Evolutionary conservation across 345 rosid species (phyloP), one percentile per base, ranked within the genome.

Genomic region (Bruguiera sexangula): DNA sequence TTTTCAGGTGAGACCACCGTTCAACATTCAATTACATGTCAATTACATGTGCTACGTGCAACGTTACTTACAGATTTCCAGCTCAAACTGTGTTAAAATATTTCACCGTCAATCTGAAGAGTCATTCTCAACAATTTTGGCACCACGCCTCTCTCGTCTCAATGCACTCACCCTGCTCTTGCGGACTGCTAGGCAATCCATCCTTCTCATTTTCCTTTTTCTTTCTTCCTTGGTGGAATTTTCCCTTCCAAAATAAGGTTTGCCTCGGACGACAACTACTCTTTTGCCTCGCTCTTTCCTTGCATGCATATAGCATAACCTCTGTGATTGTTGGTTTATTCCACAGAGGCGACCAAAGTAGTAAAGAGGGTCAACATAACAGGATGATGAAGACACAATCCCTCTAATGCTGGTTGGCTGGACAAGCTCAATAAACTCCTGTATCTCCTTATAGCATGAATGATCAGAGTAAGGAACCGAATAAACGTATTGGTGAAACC

Each of bases 391-490:
- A 56, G 84, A 75, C 72, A 87, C 90, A 1, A 92, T 90, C 31
- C 96, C 96, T 79, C 83, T 86, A 68, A 87, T 61, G 70, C 71
- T 86, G 53, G 68, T 62, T 46, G 98, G 98, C 62, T 76, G 80
- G 75, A 87, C 86, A 70, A 87, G 86, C 34, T 86, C 76, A 54
- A 90, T 71, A 32, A 92, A 90, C 37, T 86, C 85, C 69, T 84
- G 76, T 70, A 92, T 69, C 86, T 92, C 96, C 62, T 29, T 60
- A 75, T 75, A 87, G 85, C 95, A 85, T 3, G 90, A 87, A 76
- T 92, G 96, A 65, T 85, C 91, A 8, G 93, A 92, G 83, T 90
- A 90, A 7, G 81, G 83, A 60, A 87, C 88, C 4, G 88, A 76
- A 81, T 81, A 90, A 65, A 88, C 79, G 66, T 78, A 75, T 21